phyloP scores from a whole-genome alignment of 1,284 basidiomycete genomes.

The Schizophyllum amplum region DNA sequence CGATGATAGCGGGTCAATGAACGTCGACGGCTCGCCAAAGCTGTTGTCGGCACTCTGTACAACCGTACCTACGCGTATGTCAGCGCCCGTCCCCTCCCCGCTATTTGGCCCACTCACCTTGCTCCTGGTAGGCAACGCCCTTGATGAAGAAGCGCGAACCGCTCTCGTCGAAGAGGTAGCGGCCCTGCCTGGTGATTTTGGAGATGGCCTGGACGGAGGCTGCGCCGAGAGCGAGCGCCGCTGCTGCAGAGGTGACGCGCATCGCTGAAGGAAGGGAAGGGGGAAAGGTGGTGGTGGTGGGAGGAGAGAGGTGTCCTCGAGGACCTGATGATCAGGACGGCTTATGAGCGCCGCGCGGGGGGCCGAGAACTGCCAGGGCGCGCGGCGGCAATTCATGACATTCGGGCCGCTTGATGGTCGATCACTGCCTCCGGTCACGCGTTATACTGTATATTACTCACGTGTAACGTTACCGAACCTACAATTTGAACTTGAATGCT shows the following conservation, averaged over 20 bases:
- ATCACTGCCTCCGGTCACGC: no score
- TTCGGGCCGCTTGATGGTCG: no score
- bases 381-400: not conserved
- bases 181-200: slow-evolving; percentile 54
- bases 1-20: slow-evolving; percentile 71
- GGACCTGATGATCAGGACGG: not conserved
- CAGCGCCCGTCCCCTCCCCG: not conserved
- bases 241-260: not conserved
- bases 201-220: slow-evolving; percentile 45
- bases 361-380: not conserved
- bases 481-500: no score
- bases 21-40: slow-evolving; percentile 74
- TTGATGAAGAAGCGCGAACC: slow-evolving; percentile 85
- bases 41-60: slow-evolving; percentile 46
- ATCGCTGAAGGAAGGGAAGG: not conserved
- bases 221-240: slow-evolving; percentile 17
- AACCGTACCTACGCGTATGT: slow-evolving; percentile 32
- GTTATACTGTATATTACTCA: no score
- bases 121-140: slow-evolving; percentile 85
- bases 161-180: slow-evolving; percentile 71
- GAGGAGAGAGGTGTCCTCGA: not conserved
- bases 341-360: not conserved
- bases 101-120: slow-evolving; percentile 40
- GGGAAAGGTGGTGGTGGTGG: not conserved
- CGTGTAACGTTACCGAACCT: no score